Conservation (phyloP, 2,329 filamentous ascomycete species). For the Aspergillus intermedius region DNA sequence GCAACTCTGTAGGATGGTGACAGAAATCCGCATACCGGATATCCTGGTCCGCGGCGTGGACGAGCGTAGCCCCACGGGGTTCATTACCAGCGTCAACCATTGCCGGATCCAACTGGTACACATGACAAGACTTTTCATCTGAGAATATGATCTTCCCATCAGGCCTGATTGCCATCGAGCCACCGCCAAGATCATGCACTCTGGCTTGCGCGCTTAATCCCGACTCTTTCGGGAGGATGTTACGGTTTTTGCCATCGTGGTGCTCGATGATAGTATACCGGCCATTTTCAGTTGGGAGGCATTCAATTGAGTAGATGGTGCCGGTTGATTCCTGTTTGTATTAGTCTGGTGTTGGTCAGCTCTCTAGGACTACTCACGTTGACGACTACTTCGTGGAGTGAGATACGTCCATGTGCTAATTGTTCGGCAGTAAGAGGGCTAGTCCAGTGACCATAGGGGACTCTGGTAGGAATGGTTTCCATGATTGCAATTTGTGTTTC, state of each 20-base stretch:
- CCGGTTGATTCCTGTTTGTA: slow-evolving; percentile 16
- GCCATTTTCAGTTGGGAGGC: slow-evolving; percentile 34
- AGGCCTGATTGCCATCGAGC: slow-evolving; percentile 35
- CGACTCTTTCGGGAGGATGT: slow-evolving; percentile 38
- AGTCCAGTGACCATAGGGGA: slow-evolving; percentile 33
- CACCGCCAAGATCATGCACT: slow-evolving; percentile 51
- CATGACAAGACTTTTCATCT: slow-evolving; percentile 36
- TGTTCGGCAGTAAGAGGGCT: slow-evolving; percentile 34
- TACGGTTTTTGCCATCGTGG: slow-evolving; percentile 23
- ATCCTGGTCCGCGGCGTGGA: slow-evolving; percentile 18
- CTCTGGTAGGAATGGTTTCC: slow-evolving; percentile 4
- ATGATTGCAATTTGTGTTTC: not conserved
- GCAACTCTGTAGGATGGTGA: slow-evolving; percentile 26
- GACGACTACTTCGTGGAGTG: slow-evolving; percentile 25
- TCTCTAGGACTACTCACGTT: slow-evolving; percentile 16
- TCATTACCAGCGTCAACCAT: slow-evolving; percentile 20
- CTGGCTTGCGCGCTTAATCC: slow-evolving; percentile 39
- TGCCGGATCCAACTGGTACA: slow-evolving; percentile 40
- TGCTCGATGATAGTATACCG: slow-evolving; percentile 43
- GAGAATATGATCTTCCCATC: slow-evolving; percentile 43
- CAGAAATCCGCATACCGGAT: slow-evolving; percentile 42
- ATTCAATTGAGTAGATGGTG: slow-evolving; percentile 31
- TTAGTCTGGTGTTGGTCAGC: not conserved
- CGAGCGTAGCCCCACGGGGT: slow-evolving; percentile 14
- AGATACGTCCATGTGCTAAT: slow-evolving; percentile 26